Base-by-base conservation (phyloP, 805 yeast genomes). In the Nakazawaea siamensis region DNA sequence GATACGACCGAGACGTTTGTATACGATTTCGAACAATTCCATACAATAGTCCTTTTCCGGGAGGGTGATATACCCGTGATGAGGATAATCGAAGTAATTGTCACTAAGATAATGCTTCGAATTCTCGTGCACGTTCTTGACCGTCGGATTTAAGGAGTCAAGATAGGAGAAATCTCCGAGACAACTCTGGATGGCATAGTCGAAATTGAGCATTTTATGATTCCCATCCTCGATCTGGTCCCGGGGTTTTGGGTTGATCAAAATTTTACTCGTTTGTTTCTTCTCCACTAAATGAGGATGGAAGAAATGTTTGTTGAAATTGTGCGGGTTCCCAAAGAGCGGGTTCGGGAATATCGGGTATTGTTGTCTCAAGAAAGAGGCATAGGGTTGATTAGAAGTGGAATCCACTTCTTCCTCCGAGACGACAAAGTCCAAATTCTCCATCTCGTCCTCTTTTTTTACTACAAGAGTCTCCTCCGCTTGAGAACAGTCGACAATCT, bases 31-130 rank as follows among this genome's bases (percentile, higher is more conserved):
- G 15, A 47, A 31, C 17, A 51, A 41, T 28, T 40, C 29, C 8
- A 45, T 9, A 5, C 46, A 40, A 33, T 45, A 48, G 12, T 38
- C 39, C 24, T 43, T 43, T 15, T 47, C 44, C 3, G 52, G 52
- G 16, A 48, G 32, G 27, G 42, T 41, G 2, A 48, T 36, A 18
- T 41, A 35, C 4, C 49, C 50, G 12, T 33, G 30, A 12, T 18
- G 31, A 1, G 40, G 40, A 15, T 33, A 37, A 24, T 27, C 31
- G 30, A 38, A 33, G 24, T 38, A 34, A 3, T 24, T 14, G 19
- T 38, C 41, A 31, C 38, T 38, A 14, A 38, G 29, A 18, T 31
- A 38, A 18, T 29, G 35, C 23, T 27, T 34, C 3, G 35, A 33
- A 38, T 42, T 24, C 16, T 19, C 43, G 8, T 36, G 38, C 17